Conservation (phyloP, 768 basidiomycete species). For the Suillus subalutaceus region DNA sequence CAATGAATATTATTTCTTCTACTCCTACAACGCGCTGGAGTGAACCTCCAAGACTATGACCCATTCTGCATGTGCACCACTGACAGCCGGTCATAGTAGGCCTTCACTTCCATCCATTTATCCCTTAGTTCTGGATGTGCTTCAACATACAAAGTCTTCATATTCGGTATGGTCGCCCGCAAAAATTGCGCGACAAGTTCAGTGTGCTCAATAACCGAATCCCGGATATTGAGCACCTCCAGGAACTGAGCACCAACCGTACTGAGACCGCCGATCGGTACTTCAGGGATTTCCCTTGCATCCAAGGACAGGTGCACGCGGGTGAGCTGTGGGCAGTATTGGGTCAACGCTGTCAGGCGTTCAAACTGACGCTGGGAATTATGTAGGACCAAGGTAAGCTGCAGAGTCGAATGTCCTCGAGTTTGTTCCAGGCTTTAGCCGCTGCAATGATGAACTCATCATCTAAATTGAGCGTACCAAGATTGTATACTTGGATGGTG, state of each 20-base stretch:
- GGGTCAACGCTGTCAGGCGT: constrained; percentile 25
- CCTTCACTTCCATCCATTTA: constrained; percentile 26
- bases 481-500: constrained; percentile 25
- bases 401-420: constrained; percentile 30
- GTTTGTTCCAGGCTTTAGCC: constrained; percentile 28
- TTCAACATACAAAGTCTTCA: constrained; percentile 30
- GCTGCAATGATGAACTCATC: constrained; percentile 29
- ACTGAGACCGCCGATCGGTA: background rate
- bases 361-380: constrained; percentile 15
- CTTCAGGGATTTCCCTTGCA: constrained; percentile 15
- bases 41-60: too few species aligned
- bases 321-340: constrained; percentile 21
- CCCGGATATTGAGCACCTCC: constrained; percentile 29
- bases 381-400: constrained; percentile 29
- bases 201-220: constrained; percentile 30
- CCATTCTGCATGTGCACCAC: background rate
- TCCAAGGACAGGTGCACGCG: constrained; percentile 29
- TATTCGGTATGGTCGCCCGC: constrained; percentile 23
- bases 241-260: constrained; percentile 15
- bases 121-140: constrained; percentile 31
- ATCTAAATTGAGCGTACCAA: constrained; percentile 31
- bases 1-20: too few species aligned
- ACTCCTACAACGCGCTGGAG: too few species aligned
- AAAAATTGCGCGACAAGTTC: constrained; percentile 29
- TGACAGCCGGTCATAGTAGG: background rate